phyloP scores from a whole-genome alignment of 257 asterid species.

The Penstemon davidsonii region DNA sequence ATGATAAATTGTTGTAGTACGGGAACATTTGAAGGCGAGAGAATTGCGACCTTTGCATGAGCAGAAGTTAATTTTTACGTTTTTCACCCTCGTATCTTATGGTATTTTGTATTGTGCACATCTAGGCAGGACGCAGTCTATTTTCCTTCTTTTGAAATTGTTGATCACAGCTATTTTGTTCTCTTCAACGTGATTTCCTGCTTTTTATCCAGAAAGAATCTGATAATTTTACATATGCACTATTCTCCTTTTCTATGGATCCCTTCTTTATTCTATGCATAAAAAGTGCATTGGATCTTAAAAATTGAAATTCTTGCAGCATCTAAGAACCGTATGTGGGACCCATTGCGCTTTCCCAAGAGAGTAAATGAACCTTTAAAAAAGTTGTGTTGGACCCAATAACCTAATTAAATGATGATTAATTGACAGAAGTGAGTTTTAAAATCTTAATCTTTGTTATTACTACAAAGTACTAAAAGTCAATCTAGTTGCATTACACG shows the following conservation, averaged over 20 bases:
- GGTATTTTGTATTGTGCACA: too few species aligned
- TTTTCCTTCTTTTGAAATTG: too few species aligned
- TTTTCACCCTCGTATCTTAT: too few species aligned
- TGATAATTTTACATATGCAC: background rate
- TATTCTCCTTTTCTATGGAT: background rate
- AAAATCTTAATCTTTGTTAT: conserved; percentile 28
- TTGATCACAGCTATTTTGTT: too few species aligned
- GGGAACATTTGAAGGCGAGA: too few species aligned
- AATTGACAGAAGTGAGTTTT: background rate
- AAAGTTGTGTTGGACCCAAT: conserved; percentile 21
- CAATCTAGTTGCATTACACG: conserved; percentile 30
- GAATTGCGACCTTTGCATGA: too few species aligned
- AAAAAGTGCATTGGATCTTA: conserved; percentile 29
- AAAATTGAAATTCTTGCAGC: conserved; percentile 24
- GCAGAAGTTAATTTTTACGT: too few species aligned
- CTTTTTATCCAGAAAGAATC: too few species aligned
- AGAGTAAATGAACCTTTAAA: conserved; percentile 22
- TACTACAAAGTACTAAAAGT: conserved; percentile 3
- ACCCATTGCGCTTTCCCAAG: conserved; percentile 45
- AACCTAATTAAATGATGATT: conserved; percentile 24
- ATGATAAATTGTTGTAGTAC: too few species aligned
- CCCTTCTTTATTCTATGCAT: background rate
- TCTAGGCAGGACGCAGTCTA: too few species aligned
- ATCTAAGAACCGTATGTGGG: conserved; percentile 31
- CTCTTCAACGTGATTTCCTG: too few species aligned